Conservation (phyloP, 768 basidiomycete genomes). For the Trametes punicea region DNA sequence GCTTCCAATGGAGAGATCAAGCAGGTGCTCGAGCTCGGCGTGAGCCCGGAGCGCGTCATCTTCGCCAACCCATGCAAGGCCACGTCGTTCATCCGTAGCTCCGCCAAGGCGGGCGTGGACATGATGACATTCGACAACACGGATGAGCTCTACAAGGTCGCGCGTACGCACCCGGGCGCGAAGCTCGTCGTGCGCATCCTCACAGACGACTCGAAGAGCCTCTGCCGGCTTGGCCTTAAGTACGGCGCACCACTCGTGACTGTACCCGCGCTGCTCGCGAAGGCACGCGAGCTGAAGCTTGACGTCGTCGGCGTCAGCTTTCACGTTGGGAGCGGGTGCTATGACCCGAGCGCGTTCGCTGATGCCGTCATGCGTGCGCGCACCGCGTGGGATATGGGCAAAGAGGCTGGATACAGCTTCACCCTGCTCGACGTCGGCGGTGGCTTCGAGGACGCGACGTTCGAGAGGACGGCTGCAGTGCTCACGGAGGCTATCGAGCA, state of each 20-base stretch:
- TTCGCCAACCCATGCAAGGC: conserved; percentile 99
- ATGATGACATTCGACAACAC: conserved; percentile 98
- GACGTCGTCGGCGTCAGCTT: conserved; percentile 95
- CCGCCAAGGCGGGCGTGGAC: conserved; percentile 75
- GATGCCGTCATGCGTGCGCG: conserved; percentile 87
- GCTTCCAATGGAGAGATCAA: conserved; percentile 93
- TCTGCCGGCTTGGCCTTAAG: conserved; percentile 92
- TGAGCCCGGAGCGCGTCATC: conserved; percentile 81
- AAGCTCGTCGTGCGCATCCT: conserved; percentile 91
- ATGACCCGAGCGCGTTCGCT: conserved; percentile 84
- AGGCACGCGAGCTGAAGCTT: conserved; percentile 74
- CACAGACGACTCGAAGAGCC: conserved; percentile 94
- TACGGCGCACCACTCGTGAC: conserved; percentile 88
- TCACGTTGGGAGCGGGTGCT: conserved; percentile 97
- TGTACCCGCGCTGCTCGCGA: conserved; percentile 75
- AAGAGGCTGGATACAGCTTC: conserved; percentile 77
- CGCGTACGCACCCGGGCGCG: conserved; percentile 73
- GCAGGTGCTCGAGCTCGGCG: conserved; percentile 68
- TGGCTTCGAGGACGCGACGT: conserved; percentile 87
- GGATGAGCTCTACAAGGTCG: conserved; percentile 94
- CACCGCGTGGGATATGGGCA: conserved; percentile 83
- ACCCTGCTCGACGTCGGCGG: conserved; percentile 90
- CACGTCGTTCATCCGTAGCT: conserved; percentile 84
- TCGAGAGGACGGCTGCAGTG: conserved; percentile 74
- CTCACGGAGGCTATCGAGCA: conserved; percentile 66